Conservation (phyloP, 2,329 filamentous ascomycete species). For the Aspergillus texensis region DNA sequence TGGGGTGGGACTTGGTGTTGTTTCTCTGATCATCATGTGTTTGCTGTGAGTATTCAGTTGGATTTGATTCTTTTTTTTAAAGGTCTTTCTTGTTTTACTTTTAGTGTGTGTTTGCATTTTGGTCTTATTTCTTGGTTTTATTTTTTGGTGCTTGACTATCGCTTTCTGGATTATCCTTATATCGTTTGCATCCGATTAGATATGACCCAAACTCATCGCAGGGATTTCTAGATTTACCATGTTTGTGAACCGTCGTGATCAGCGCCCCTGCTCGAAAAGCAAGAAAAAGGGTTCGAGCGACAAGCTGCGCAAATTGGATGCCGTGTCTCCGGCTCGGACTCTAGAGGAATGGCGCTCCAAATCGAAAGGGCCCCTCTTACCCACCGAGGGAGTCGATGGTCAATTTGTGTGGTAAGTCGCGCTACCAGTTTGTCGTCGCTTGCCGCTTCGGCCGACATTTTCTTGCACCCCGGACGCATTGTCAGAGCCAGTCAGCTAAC, state of each 20-base stretch:
- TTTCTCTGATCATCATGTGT: conserved; percentile 35
- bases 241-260: conserved; percentile 37
- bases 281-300: conserved; percentile 29
- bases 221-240: conserved; percentile 31
- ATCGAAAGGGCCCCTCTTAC: conserved; percentile 34
- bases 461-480: background rate
- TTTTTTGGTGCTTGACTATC: background rate
- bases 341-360: conserved; percentile 42
- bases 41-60: conserved; percentile 28
- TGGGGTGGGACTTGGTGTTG: conserved; percentile 35
- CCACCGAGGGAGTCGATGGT: conserved; percentile 36
- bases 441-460: background rate
- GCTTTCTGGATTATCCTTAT: background rate
- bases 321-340: conserved; percentile 38
- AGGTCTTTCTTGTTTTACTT: background rate
- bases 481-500: conserved; percentile 5
- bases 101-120: background rate
- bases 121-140: background rate
- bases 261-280: conserved; percentile 20
- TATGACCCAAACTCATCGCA: background rate
- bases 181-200: background rate
- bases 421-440: background rate
- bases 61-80: background rate
- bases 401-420: conserved; percentile 40
- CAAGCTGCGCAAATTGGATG: conserved; percentile 39